Conservation (phyloP, 106 monocot species). For the Dendrobium nobile region DNA sequence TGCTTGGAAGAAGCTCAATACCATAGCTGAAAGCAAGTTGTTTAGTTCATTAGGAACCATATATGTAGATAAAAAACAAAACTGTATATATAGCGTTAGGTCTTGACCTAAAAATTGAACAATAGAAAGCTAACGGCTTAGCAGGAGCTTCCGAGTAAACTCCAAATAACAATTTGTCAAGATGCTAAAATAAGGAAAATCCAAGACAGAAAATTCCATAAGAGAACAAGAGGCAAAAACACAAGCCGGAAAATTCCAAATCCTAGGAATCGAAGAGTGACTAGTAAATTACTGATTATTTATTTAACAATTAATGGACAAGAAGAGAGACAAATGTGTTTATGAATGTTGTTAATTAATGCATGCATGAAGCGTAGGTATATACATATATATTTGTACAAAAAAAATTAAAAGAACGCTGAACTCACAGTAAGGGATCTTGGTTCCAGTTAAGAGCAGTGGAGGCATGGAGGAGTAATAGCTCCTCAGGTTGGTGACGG, state of each 20-base stretch:
- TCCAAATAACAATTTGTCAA: background rate
- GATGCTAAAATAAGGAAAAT: background rate
- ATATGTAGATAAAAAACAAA: background rate
- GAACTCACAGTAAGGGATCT: slow-evolving; percentile 12
- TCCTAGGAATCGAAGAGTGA: slow-evolving; percentile 1
- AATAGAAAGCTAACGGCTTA: background rate
- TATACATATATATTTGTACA: background rate
- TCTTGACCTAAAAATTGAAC: slow-evolving; percentile 1
- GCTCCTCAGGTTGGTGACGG: slow-evolving; percentile 5
- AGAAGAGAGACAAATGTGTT: background rate
- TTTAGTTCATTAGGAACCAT: background rate
- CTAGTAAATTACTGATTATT: background rate
- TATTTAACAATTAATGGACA: too few species aligned
- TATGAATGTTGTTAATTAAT: background rate
- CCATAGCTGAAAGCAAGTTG: slow-evolving; percentile 12
- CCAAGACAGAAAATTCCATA: background rate
- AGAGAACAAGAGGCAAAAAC: background rate
- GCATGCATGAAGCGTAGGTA: background rate
- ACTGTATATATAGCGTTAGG: too few species aligned
- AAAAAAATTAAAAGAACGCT: background rate
- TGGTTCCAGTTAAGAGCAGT: slow-evolving; percentile 5
- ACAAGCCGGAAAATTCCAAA: slow-evolving; percentile 6
- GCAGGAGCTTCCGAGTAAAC: background rate
- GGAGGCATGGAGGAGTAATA: slow-evolving; percentile 1
- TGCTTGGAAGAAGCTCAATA: slow-evolving; percentile 6